Base-by-base conservation (phyloP, 2,329 filamentous ascomycete species). In the Tolypocladium capitatum region DNA sequence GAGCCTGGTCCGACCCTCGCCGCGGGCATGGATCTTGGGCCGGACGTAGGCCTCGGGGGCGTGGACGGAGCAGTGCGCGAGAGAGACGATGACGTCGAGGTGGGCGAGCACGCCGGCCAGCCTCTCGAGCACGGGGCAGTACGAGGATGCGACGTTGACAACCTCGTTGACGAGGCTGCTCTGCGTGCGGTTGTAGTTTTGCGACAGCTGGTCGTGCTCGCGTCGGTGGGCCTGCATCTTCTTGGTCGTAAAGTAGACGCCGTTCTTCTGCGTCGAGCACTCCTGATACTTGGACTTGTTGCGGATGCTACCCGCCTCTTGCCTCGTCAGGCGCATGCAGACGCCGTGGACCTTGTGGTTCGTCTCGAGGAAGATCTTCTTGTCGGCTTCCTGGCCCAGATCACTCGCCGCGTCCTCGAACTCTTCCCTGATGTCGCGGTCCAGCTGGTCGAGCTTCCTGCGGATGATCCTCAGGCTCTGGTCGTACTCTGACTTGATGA, bases 401-500 rank as follows among this genome's bases (percentile, higher is more conserved):
- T 98, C 91, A 34, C 78, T 73, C 9, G 86, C 85, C 0, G 88
- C 86, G 30, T 78, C 74, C 45, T 73, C 71, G 58, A 94, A 92
- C 63, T 97, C 91, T 31, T 74, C 74, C 45, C 90, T 78, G 79
- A 98, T 96, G 47, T 90, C 84, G 40, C 80, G 72, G 53, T 83
- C 83, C 28, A 95, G 70, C 60, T 83, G 87, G 60, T 97, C 91
- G 2, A 98, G 79, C 62, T 91, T 92, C 68, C 86, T 90, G 46
- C 87, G 81, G 56, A 98, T 94, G n/a, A 86, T 80, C 18, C 84
- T 81, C 34, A 98, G 72, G 47, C 82, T 78, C 49, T 96, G 89
- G 59, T 98, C 92, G 54, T 96, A 98, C 60, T 98, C 92, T 1
- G 94, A 86, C 67, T 97, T 98, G 75, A 98, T 98, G 58, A 96